Evolutionary conservation across 164 flowering plant species (phyloP), one percentile per base, ranked within the genome.

Genomic region (Umbilicus rupestris): DNA sequence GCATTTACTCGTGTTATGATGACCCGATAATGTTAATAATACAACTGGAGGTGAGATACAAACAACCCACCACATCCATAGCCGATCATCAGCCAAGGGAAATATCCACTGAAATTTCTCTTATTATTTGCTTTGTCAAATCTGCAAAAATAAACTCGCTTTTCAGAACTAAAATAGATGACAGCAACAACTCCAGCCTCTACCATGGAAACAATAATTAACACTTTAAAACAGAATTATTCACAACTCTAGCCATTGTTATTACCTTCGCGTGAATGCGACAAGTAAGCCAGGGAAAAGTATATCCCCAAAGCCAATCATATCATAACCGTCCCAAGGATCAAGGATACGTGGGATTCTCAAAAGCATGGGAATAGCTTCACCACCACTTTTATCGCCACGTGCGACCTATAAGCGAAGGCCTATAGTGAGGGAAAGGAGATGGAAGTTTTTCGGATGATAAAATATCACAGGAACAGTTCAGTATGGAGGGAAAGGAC

Each of bases 281-380:
- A 93, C 69, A 20, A 93, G 97, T 77, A 93, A 77, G 71, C 98
- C 98, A 69, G 98, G 98, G 66, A 93, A 89, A 47, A 93, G 87
- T 68, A 93, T 86, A 71, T 93, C 98, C 59, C 98, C 98, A 79
- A 93, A 93, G 65, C 98, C 98, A 78, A 93, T 84, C 92, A 93
- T 88, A 77, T 86, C 79, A 80, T 86, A 84, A 24, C 98, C 98
- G 70, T 87, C 94, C 88, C 91, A 90, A 26, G 94, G 97, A 68
- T 93, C 98, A 68, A 74, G 80, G 70, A 86, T 33, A 47, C 95
- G 81, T 68, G 98, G 98, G 45, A 90, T 67, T 77, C 85, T 85
- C 71, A 93, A 78, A 64, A 93, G 94, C 98, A 93, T 90, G 20
- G 98, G 98, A 74, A 93, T 85, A 65, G 88, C 64, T 72, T 82